Conservation (phyloP, 352 stramenopile species). For the Globisporangium heterothallicum region DNA sequence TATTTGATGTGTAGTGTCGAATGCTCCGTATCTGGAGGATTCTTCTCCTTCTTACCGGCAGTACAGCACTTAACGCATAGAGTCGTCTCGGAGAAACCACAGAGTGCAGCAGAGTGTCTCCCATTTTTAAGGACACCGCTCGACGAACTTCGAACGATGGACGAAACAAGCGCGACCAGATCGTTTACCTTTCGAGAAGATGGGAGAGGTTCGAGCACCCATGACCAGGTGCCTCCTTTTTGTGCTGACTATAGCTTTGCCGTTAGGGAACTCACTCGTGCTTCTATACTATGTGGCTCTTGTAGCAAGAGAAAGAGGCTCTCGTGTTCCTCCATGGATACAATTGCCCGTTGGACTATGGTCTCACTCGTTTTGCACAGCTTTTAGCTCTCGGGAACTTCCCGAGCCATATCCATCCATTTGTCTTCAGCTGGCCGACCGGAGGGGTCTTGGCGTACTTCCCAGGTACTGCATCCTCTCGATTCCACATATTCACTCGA, state of each 20-base stretch:
- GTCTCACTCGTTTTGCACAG: conserved; percentile 50
- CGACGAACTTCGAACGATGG: conserved; percentile 7
- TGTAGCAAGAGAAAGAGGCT: conserved; percentile 32
- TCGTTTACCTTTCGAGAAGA: conserved; percentile 6
- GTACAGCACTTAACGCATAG: conserved; percentile 15
- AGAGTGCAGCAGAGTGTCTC: conserved; percentile 8
- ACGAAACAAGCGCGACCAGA: conserved; percentile 8
- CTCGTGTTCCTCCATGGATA: conserved; percentile 65
- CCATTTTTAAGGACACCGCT: conserved; percentile 1
- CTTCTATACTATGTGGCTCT: not conserved
- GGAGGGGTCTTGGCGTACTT: conserved; percentile 56
- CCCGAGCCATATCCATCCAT: conserved; percentile 57
- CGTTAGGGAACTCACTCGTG: not conserved
- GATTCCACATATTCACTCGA: not conserved
- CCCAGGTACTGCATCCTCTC: conserved; percentile 20
- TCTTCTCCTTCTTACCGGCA: conserved; percentile 37
- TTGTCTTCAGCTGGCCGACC: conserved; percentile 72
- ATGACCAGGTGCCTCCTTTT: not conserved
- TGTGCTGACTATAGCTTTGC: not conserved
- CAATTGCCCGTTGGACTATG: conserved; percentile 67
- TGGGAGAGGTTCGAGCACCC: not conserved
- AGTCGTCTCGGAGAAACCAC: not conserved
- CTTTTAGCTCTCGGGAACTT: conserved; percentile 63
- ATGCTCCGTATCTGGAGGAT: conserved; percentile 35
- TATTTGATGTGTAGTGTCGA: conserved; percentile 15